Conservation (phyloP, 164 flowering plant genomes). For the Magnolia sinica region DNA sequence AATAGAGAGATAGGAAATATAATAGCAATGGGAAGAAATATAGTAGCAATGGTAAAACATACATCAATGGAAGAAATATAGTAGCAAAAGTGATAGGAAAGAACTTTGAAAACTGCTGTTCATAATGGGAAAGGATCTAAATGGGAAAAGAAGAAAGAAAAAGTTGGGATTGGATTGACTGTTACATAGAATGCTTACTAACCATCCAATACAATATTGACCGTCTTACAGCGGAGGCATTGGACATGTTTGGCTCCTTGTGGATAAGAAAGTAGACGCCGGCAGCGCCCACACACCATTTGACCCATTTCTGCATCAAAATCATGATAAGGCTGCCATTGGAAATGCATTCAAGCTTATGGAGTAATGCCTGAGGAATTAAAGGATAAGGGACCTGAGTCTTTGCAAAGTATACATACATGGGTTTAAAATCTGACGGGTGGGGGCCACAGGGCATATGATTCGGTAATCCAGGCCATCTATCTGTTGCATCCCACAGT, state of each 20-base stretch:
- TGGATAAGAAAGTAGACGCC: conserved; percentile 57
- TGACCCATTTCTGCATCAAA: conserved; percentile 66
- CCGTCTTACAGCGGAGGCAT: conserved; percentile 63
- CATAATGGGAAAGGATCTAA: background rate
- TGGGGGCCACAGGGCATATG: no score
- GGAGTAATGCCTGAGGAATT: background rate
- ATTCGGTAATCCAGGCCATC: no score
- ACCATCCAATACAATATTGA: conserved; percentile 79
- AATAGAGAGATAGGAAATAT: no score
- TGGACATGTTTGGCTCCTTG: conserved; percentile 54
- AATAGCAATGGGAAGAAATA: no score
- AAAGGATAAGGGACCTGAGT: background rate
- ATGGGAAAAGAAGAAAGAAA: background rate
- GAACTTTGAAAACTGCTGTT: no score
- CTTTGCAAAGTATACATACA: background rate
- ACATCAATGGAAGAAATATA: no score
- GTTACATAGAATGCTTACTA: conserved; percentile 1
- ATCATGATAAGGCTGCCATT: background rate
- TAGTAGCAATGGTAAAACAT: no score
- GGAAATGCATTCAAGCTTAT: background rate
- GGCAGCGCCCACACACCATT: conserved; percentile 88
- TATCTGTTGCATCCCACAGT: no score
- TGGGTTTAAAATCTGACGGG: no score
- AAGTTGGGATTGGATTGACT: background rate
- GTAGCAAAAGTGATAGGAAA: no score